phyloP scores from a whole-genome alignment of 495 filamentous ascomycete genomes.

The Xylaria flabelliformis region DNA sequence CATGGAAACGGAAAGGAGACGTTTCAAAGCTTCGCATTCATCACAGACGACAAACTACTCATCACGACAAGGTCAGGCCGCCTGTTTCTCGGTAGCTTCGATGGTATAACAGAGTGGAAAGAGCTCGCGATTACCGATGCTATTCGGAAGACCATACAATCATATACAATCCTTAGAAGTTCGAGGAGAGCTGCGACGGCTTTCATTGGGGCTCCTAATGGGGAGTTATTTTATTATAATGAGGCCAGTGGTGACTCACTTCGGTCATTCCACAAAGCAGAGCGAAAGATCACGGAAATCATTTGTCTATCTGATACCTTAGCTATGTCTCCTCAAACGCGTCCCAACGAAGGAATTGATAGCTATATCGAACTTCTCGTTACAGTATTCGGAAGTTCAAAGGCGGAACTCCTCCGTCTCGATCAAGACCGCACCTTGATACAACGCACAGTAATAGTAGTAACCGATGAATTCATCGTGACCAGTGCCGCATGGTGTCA shows the following conservation, averaged over 20 bases:
- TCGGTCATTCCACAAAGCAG: slow-evolving; percentile 39
- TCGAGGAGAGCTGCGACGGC: slow-evolving; percentile 41
- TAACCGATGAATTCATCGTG: slow-evolving; percentile 40
- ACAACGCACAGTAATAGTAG: slow-evolving; percentile 31
- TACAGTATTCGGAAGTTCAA: slow-evolving; percentile 33
- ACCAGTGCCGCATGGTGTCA: slow-evolving; percentile 50
- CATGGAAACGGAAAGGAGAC: slow-evolving; percentile 48
- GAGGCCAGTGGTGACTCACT: slow-evolving; percentile 35
- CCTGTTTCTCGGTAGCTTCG: slow-evolving; percentile 59
- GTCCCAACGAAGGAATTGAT: background rate
- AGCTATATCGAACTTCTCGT: slow-evolving; percentile 32
- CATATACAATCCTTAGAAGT: slow-evolving; percentile 35
- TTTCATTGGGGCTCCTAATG: slow-evolving; percentile 61
- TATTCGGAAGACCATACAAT: slow-evolving; percentile 36
- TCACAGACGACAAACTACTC: slow-evolving; percentile 63
- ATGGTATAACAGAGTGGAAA: slow-evolving; percentile 42
- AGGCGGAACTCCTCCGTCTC: slow-evolving; percentile 34
- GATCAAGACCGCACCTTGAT: slow-evolving; percentile 29
- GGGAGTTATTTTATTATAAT: slow-evolving; percentile 57
- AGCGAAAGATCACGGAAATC: slow-evolving; percentile 62
- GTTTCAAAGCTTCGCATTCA: slow-evolving; percentile 70
- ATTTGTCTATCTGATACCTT: slow-evolving; percentile 40
- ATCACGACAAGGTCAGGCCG: slow-evolving; percentile 65
- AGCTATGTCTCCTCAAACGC: background rate
- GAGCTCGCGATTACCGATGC: slow-evolving; percentile 47